Evolutionary conservation across 1,284 basidiomycete species (phyloP), one percentile per base, ranked within the genome.

Genomic region (Rhodotorula sp.): DNA sequence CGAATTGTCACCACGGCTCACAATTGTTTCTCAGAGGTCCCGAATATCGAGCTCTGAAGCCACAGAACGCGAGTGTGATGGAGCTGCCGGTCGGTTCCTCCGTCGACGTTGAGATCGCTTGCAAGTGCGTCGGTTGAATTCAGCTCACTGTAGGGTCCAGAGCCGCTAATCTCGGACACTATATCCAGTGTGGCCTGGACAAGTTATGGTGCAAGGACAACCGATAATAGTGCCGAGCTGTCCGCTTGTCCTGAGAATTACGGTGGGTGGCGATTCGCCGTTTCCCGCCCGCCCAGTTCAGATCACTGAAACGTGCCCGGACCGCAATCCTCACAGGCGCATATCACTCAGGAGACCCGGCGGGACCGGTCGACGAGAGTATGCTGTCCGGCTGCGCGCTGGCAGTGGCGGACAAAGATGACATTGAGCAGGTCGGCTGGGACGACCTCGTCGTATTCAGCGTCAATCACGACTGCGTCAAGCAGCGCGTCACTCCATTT

Each of bases 201-300:
- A 0, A 63, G 60, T 15, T 69, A 67, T 52, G 72, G 72, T 18
- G 56, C 29, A 29, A 8, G 39, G 0, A 64, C 71, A 8, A 74
- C 75, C 4, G 43, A 72, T 20, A 47, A 8, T 0, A 16, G 4
- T 20, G 62, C 31, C 39, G 65, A 52, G 4, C 49, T 58, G 14
- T 65, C 56, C 3, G 75, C 75, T 3, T 76, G 75, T 64, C 75
- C 75, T 4, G 67, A 62, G 43, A 76, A 74, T 21, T 62, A 67
- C 15, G 71, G 72, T 61, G 5, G 21, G 69, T 39, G 39, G 39
- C 39, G 39, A 43, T 10, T 43, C 39, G 10, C 10, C 12, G 39
- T 14, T 43, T 43, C 10, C 43, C 62, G 23, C 26, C 18, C 43
- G 59, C 6, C 43, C 14, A 10, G 1, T 18, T 0, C n/a, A 49